A percentile compares a stretch with the other conserved stretches of the same genome.
Evolutionary conservation across 2,329 filamentous ascomycete species (phyloP).

Genomic region (Scytalidium sp.): DNA sequence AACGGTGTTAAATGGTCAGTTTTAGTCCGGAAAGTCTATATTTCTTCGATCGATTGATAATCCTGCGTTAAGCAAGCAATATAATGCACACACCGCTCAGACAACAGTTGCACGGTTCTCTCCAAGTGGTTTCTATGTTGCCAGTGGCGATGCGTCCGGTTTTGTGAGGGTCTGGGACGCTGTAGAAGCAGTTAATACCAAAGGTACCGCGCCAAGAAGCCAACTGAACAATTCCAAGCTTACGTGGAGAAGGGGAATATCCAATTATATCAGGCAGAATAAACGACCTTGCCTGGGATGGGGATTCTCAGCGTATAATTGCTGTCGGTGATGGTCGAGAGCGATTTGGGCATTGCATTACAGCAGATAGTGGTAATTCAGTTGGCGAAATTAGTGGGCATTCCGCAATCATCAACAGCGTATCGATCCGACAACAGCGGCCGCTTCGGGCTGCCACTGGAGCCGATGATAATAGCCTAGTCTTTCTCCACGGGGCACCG

Average conservation of each 20-base stretch:
- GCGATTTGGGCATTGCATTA: constrained; percentile 90
- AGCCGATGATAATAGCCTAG: constrained; percentile 83
- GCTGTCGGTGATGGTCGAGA: constrained; percentile 95
- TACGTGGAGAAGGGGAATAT: constrained; percentile 64
- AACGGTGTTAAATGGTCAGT: constrained; percentile 11
- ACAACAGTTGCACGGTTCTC: constrained; percentile 94
- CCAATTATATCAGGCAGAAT: constrained; percentile 91
- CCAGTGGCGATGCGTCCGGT: constrained; percentile 84
- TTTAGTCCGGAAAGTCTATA: constrained; percentile 89
- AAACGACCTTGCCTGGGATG: constrained; percentile 97
- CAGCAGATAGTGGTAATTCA: constrained; percentile 91
- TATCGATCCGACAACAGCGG: constrained; percentile 83
- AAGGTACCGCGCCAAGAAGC: constrained; percentile 45
- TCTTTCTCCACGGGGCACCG: constrained; percentile 89
- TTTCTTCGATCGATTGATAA: constrained; percentile 94
- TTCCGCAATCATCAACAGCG: constrained; percentile 84
- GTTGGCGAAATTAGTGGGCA: constrained; percentile 94
- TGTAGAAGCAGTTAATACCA: constrained; percentile 78
- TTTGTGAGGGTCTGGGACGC: constrained; percentile 91
- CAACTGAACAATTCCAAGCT: neutral
- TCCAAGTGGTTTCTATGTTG: constrained; percentile 91
- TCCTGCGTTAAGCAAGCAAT: constrained; percentile 80
- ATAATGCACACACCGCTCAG: constrained; percentile 82
- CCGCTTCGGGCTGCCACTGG: constrained; percentile 91
- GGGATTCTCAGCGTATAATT: constrained; percentile 93